These are phyloP conservation scores for Dothideomycetes sp. DNA, from an alignment of 2,329 filamentous ascomycete species.

Conservation along the genomic window DNA sequence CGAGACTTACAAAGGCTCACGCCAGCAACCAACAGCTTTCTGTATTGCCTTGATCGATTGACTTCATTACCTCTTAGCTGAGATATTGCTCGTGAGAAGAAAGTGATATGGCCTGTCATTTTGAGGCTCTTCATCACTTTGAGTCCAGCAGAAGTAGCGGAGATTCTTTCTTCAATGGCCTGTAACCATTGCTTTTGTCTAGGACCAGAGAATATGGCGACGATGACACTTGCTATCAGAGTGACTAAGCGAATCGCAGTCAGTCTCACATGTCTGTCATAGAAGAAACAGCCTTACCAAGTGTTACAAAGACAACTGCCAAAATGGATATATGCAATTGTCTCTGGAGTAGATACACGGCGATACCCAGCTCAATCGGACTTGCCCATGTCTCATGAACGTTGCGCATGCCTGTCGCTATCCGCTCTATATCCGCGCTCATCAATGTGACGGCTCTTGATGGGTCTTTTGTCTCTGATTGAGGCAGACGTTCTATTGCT, in stretches of 20 bases:
- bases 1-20: too few species aligned
- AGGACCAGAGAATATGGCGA: not conserved
- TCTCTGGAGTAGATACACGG: not conserved
- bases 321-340: not conserved
- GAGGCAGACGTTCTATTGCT: too few species aligned
- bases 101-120: not conserved
- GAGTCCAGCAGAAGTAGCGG: not conserved
- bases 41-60: not conserved
- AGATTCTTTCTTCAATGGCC: not conserved
- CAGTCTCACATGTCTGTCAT: not conserved
- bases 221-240: not conserved
- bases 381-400: not conserved
- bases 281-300: too few species aligned
- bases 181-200: not conserved
- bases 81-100: not conserved
- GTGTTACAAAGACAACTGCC: not conserved
- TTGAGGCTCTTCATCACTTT: not conserved
- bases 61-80: too few species aligned
- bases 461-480: too few species aligned
- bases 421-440: not conserved
- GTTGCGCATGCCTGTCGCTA: not conserved
- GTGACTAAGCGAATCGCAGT: not conserved
- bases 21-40: not conserved
- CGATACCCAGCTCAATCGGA: not conserved
- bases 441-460: conserved; percentile 1